Evolutionary conservation across 2,329 filamentous ascomycete genomes (phyloP), one percentile per base, ranked within the genome.

Genomic region (Beauveria scarabaeidicola): DNA sequence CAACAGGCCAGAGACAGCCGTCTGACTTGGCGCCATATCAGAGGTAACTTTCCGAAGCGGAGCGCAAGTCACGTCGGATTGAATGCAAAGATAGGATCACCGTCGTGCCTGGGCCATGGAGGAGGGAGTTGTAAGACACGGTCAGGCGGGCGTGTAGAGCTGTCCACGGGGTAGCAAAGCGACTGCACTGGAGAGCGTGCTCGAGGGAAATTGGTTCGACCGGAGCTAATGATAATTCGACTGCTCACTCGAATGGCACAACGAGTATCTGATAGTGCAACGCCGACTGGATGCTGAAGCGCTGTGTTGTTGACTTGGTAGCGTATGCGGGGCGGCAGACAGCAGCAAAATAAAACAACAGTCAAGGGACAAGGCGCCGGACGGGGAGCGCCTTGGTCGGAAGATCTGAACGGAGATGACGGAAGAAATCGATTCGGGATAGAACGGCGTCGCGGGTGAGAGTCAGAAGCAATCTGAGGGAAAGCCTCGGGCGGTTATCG

Each of bases 11-110:
- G 77, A 77, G 47, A 82, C 75, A 64, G 77, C 76, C 54, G 76
- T 73, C 64, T 72, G 76, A 60, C 77, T 78, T 41, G 81, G 81
- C 61, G 80, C 79, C 82, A 85, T 84, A 61, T 59, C 72, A 63
- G 51, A 55, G 21, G 44, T 44, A 17, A 11, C 27, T 29, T n/a
- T 38, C 43, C 60, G 38, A 54, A 55, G 11, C 44, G 41, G 38
- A 44, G 56, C 46, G 29, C 40, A 57, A 52, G 27, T 55, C 52
- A 29, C 38, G 27, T 41, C 25, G 29, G 17, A 23, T 47, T 11
- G 6, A 47, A 52, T 51, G 47, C 43, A 38, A 60, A 13, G 17
- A n/a, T 25, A 23, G n/a, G 9, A 47, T 54, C 38, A 60, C 27
- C 44, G 51, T 51, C 52, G 51, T 60, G 51, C 15, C 21, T 29